phyloP scores from a whole-genome alignment of 129 eudicot genomes.

The Helichrysum umbraculigerum region DNA sequence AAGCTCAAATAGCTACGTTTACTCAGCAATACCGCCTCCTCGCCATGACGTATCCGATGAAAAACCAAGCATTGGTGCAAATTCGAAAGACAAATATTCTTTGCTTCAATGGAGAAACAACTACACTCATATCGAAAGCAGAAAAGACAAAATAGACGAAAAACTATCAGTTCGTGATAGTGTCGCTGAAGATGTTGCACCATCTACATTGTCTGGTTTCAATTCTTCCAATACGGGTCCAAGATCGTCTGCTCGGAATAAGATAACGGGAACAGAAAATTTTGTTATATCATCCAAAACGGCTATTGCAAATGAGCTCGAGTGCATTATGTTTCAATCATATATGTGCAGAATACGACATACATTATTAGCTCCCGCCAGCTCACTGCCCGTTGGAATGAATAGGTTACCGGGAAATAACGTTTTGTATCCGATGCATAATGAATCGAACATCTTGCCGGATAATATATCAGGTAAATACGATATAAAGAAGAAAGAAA shows the following conservation, averaged over 20 bases:
- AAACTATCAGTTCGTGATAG: conserved; percentile 35
- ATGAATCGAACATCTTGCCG: conserved; percentile 48
- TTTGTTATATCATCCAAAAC: conserved; percentile 49
- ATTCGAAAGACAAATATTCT: conserved; percentile 43
- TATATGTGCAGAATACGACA: conserved; percentile 91
- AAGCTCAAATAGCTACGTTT: conserved; percentile 64
- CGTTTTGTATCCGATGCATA: conserved; percentile 48
- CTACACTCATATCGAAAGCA: conserved; percentile 67
- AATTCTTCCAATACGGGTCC: conserved; percentile 47
- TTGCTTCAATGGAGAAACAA: conserved; percentile 50
- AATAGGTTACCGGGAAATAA: conserved; percentile 54
- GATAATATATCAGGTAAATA: conserved; percentile 51
- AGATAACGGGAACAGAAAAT: conserved; percentile 39
- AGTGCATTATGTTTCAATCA: conserved; percentile 85
- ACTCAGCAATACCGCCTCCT: conserved; percentile 92
- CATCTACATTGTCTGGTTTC: conserved; percentile 43
- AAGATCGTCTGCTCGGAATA: conserved; percentile 37
- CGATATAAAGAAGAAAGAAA: conserved; percentile 81
- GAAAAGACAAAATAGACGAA: conserved; percentile 41
- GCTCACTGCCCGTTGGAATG: conserved; percentile 42
- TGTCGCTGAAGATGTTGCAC: conserved; percentile 34
- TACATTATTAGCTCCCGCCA: conserved; percentile 50
- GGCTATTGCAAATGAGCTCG: conserved; percentile 79
- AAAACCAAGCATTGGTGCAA: conserved; percentile 45
- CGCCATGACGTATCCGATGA: conserved; percentile 61